These are phyloP conservation scores for Nakazawaea holstii DNA, from an alignment of 805 yeast genomes.

Conservation along the genomic window DNA sequence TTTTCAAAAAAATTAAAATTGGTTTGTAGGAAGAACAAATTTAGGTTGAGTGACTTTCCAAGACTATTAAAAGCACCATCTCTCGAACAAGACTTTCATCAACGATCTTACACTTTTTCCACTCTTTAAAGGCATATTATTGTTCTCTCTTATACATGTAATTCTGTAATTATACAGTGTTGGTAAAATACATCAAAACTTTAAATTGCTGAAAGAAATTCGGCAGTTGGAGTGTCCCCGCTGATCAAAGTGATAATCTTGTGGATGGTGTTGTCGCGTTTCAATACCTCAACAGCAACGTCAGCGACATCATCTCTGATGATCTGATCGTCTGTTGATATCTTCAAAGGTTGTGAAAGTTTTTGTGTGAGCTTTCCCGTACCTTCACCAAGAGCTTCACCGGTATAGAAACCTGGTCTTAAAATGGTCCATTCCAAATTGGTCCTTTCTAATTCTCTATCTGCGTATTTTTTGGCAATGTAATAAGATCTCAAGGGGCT, in stretches of 20 bases:
- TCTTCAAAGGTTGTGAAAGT: neutral
- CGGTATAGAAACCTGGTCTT: conserved; percentile 44
- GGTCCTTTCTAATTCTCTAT: conserved; percentile 34
- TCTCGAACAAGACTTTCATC: too few species aligned
- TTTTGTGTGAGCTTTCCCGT: conserved; percentile 20
- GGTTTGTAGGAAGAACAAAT: too few species aligned
- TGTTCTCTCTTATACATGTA: too few species aligned
- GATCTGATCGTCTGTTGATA: conserved; percentile 20
- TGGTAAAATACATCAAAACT: too few species aligned
- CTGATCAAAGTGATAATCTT: conserved; percentile 38
- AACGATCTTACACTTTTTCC: too few species aligned
- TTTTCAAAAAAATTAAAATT: too few species aligned
- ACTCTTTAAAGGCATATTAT: too few species aligned
- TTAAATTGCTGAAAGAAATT: neutral
- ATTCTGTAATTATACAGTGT: too few species aligned
- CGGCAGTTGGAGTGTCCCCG: conserved; percentile 29
- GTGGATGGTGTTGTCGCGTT: conserved; percentile 30
- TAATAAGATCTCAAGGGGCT: conserved; percentile 41
- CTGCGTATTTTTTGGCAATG: conserved; percentile 60
- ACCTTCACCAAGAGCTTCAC: conserved; percentile 38
- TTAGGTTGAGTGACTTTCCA: too few species aligned
- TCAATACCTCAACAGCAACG: conserved; percentile 32
- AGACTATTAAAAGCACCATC: too few species aligned
- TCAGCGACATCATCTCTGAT: conserved; percentile 54
- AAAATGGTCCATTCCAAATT: conserved; percentile 50